These are phyloP conservation scores for Diaporthe sp. DNA, from an alignment of 2,329 filamentous ascomycete genomes.

Conservation along the genomic window DNA sequence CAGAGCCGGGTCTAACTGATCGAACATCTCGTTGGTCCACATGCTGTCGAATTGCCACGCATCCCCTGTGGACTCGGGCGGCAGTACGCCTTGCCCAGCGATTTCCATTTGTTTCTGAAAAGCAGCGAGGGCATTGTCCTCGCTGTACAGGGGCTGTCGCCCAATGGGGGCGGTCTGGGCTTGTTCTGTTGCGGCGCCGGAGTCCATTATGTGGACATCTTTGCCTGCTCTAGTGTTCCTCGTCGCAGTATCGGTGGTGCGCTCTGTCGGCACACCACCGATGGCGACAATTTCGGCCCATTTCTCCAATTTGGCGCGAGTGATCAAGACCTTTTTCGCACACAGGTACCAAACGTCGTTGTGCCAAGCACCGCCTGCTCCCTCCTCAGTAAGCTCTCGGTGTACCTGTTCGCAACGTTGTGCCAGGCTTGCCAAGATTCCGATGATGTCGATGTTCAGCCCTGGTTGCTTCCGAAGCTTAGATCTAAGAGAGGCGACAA, in stretches of 20 bases:
- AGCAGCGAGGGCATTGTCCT: conserved; percentile 3
- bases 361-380: conserved; percentile 52
- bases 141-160: background rate
- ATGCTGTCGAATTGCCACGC: conserved; percentile 40
- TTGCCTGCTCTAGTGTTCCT: background rate
- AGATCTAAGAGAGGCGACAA: conserved; percentile 56
- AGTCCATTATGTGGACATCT: background rate
- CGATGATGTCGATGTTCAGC: conserved; percentile 59
- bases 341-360: conserved; percentile 64
- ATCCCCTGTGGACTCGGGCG: conserved; percentile 20
- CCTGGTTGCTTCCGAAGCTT: conserved; percentile 60
- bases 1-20: conserved; percentile 41
- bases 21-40: conserved; percentile 44
- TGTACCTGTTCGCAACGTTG: conserved; percentile 60
- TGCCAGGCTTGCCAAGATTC: conserved; percentile 57
- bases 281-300: conserved; percentile 61
- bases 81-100: conserved; percentile 24
- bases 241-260: background rate
- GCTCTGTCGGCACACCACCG: conserved; percentile 42
- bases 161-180: background rate
- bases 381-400: conserved; percentile 50
- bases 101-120: conserved; percentile 21
- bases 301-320: conserved; percentile 59
- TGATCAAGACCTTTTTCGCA: conserved; percentile 61
- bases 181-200: background rate